Evolutionary conservation across 805 yeast genomes (phyloP).

Genomic region (Metschnikowia drakensbergensis): DNA sequence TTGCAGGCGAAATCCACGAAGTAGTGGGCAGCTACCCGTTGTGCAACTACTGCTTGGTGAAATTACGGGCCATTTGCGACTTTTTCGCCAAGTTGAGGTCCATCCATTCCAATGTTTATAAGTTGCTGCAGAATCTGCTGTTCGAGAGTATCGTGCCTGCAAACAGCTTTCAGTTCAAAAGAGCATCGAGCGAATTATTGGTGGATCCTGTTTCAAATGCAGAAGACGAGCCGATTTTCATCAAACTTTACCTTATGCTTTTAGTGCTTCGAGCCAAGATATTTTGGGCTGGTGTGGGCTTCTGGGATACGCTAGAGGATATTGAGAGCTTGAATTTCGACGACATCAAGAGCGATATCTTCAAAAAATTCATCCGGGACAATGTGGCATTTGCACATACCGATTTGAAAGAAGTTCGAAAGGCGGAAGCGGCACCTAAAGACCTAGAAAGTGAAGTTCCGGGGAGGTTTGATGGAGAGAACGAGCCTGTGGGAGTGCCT

Average conservation of each 20-base stretch:
- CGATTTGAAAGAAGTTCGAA: conserved; percentile 1
- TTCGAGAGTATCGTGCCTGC: conserved; percentile 26
- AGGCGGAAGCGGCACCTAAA: background rate
- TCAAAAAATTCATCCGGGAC: conserved; percentile 12
- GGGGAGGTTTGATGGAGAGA: background rate
- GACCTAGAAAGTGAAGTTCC: background rate
- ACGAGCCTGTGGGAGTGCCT: background rate
- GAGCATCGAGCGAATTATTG: conserved; percentile 13
- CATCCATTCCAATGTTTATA: conserved; percentile 53
- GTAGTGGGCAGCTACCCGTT: conserved; percentile 53
- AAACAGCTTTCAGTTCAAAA: conserved; percentile 27
- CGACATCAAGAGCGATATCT: conserved; percentile 13
- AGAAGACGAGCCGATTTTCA: conserved; percentile 32
- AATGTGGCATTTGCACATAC: conserved; percentile 14
- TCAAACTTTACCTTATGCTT: conserved; percentile 51
- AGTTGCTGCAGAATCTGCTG: conserved; percentile 37
- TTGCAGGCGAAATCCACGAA: conserved; percentile 24
- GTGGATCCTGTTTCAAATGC: conserved; percentile 6
- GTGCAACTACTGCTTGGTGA: conserved; percentile 76
- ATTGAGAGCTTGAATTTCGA: conserved; percentile 21
- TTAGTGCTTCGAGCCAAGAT: conserved; percentile 62
- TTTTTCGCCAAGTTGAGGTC: conserved; percentile 72
- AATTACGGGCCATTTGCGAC: conserved; percentile 79
- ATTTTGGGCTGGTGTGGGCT: conserved; percentile 81
- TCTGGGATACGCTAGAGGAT: conserved; percentile 57